phyloP scores from a whole-genome alignment of 202 grass and related monocot genomes.

The Setaria viridis region DNA sequence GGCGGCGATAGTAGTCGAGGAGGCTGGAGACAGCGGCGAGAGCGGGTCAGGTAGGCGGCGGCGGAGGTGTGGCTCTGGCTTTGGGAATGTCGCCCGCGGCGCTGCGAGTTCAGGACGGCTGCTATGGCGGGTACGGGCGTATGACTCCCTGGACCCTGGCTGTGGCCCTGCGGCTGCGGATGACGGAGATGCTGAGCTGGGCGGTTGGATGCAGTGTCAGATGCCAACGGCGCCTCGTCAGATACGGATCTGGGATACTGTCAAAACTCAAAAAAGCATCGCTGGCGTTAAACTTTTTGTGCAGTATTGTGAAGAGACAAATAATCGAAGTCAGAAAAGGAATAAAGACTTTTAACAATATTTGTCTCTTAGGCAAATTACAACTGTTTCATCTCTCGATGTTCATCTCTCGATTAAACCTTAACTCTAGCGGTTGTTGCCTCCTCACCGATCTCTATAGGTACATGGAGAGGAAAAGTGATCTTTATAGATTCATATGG shows the following conservation, averaged over 20 bases:
- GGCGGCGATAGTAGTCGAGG: not conserved
- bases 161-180: not conserved
- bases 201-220: not conserved
- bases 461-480: too few species aligned
- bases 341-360: too few species aligned
- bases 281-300: not conserved
- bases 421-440: too few species aligned
- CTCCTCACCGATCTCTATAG: too few species aligned
- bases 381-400: too few species aligned
- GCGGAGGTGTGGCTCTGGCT: not conserved
- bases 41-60: not conserved
- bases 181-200: not conserved
- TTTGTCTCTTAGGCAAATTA: too few species aligned
- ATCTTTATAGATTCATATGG: too few species aligned
- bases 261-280: not conserved
- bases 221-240: not conserved
- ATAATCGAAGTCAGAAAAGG: too few species aligned
- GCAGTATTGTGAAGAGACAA: too few species aligned
- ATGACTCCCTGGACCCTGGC: too few species aligned
- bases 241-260: slow-evolving; percentile 15
- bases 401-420: too few species aligned
- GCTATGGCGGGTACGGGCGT: not conserved
- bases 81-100: slow-evolving; percentile 35
- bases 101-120: not conserved
- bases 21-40: not conserved